Evolutionary conservation across 169 alveolate genomes (phyloP).

Genomic region (Eimeria praecox): DNA sequence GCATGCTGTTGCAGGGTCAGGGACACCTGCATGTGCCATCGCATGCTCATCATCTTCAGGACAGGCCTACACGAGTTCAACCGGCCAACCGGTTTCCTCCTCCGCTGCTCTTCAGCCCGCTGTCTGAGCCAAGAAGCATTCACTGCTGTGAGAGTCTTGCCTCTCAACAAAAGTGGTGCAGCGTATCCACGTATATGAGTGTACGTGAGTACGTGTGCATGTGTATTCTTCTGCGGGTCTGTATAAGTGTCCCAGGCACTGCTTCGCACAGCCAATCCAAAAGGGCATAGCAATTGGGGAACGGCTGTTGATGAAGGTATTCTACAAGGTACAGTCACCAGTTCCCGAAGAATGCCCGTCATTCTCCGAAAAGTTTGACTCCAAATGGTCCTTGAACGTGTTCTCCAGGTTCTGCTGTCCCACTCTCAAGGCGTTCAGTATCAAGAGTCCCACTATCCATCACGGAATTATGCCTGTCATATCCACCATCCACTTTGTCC

Average conservation of each 20-base stretch:
- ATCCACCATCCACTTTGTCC: not conserved
- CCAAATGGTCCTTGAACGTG: not conserved
- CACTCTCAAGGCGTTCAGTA: not conserved
- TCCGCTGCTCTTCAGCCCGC: not conserved
- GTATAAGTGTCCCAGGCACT: not conserved
- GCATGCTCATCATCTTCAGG: not conserved
- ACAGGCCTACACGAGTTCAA: not conserved
- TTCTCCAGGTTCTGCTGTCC: not conserved
- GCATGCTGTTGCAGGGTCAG: not conserved
- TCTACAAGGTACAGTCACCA: not conserved
- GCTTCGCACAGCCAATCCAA: not conserved
- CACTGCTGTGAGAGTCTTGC: not conserved
- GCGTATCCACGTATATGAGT: not conserved
- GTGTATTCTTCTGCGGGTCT: not conserved
- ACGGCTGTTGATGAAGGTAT: not conserved
- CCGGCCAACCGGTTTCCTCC: not conserved
- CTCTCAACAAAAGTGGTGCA: not conserved
- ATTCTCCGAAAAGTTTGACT: not conserved
- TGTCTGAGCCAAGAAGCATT: slow-evolving; percentile 1
- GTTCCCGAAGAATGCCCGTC: not conserved
- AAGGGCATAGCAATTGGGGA: not conserved
- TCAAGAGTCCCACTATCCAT: not conserved
- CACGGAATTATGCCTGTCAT: not conserved
- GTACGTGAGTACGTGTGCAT: not conserved
- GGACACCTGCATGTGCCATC: not conserved